phyloP scores from a whole-genome alignment of 371 early-diverging fungal species.

The Mucor saturninus region DNA sequence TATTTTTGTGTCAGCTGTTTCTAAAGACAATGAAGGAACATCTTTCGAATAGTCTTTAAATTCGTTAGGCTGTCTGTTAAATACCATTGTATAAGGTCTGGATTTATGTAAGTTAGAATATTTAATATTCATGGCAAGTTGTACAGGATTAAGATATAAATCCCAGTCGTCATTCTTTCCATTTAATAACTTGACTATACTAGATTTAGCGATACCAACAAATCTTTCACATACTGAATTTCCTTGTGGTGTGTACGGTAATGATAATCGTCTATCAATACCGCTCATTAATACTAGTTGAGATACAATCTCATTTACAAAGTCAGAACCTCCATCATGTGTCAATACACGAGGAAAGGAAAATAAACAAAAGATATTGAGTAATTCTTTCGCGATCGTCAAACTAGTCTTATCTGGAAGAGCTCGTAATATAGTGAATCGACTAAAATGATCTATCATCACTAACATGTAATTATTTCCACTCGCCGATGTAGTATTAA shows the following conservation, averaged over 20 bases:
- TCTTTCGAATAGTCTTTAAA: slow-evolving; percentile 8
- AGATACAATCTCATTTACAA: slow-evolving; percentile 1
- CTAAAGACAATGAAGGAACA: not conserved
- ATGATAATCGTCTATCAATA: slow-evolving; percentile 3
- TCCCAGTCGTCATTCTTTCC: slow-evolving; percentile 12
- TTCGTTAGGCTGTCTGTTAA: slow-evolving; percentile 10
- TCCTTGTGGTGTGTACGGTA: slow-evolving; percentile 8
- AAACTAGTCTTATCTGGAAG: slow-evolving; percentile 1
- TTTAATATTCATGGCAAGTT: slow-evolving; percentile 10
- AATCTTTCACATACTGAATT: slow-evolving; percentile 6
- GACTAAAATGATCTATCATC: slow-evolving; percentile 7
- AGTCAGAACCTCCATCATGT: slow-evolving; percentile 5
- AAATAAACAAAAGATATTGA: slow-evolving; percentile 7
- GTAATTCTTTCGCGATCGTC: slow-evolving; percentile 5
- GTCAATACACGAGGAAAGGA: slow-evolving; percentile 8
- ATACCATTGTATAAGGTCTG: slow-evolving; percentile 14
- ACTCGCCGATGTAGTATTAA: not conserved
- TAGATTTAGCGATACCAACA: not conserved
- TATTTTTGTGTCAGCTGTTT: not conserved
- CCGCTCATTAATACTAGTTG: slow-evolving; percentile 5
- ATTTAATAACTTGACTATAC: slow-evolving; percentile 1
- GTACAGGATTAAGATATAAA: not conserved
- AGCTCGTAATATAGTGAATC: slow-evolving; percentile 8
- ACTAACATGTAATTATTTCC: slow-evolving; percentile 17
- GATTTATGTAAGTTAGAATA: slow-evolving; percentile 13